phyloP scores from a whole-genome alignment of 352 stramenopile genomes.

The Phytophthora melonis region DNA sequence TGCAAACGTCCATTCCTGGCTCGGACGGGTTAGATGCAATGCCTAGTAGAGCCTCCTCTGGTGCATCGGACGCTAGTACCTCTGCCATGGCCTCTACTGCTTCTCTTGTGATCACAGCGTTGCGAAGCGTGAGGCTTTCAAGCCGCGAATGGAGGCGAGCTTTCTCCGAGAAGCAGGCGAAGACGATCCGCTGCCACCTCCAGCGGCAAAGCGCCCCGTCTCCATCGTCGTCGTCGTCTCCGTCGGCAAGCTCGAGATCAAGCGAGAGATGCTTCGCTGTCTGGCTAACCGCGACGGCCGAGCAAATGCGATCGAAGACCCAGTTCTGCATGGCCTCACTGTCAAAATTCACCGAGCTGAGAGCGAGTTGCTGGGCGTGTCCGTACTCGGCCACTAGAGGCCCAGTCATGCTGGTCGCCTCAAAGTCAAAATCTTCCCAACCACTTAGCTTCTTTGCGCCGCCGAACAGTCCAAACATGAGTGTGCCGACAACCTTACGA shows the following conservation, averaged over 20 bases:
- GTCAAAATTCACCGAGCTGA: slow-evolving; percentile 31
- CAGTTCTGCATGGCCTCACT: slow-evolving; percentile 34
- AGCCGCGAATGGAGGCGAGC: slow-evolving; percentile 33
- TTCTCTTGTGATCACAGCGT: slow-evolving; percentile 27
- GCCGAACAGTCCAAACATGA: slow-evolving; percentile 31
- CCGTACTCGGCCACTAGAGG: slow-evolving; percentile 21
- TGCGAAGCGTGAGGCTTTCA: slow-evolving; percentile 30
- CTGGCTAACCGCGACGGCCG: slow-evolving; percentile 34
- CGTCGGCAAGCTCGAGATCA: slow-evolving; percentile 21
- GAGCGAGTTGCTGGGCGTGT: slow-evolving; percentile 21
- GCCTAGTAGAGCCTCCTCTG: slow-evolving; percentile 33
- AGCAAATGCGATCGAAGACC: slow-evolving; percentile 41
- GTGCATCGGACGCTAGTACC: slow-evolving; percentile 21
- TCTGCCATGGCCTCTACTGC: slow-evolving; percentile 34
- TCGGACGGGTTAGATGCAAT: slow-evolving; percentile 1
- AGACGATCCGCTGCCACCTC: slow-evolving; percentile 40
- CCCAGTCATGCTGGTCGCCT: slow-evolving; percentile 32
- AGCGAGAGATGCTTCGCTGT: slow-evolving; percentile 33
- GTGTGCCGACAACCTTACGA: slow-evolving; percentile 18
- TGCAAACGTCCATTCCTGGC: slow-evolving; percentile 20
- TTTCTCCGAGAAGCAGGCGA: slow-evolving; percentile 42
- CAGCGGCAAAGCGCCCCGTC: slow-evolving; percentile 25
- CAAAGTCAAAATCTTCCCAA: slow-evolving; percentile 20
- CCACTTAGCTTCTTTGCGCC: slow-evolving; percentile 13
- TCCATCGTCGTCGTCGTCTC: slow-evolving; percentile 10